Evolutionary conservation across 345 rosid genomes (phyloP).

Genomic region (Hibiscus mutabilis): DNA sequence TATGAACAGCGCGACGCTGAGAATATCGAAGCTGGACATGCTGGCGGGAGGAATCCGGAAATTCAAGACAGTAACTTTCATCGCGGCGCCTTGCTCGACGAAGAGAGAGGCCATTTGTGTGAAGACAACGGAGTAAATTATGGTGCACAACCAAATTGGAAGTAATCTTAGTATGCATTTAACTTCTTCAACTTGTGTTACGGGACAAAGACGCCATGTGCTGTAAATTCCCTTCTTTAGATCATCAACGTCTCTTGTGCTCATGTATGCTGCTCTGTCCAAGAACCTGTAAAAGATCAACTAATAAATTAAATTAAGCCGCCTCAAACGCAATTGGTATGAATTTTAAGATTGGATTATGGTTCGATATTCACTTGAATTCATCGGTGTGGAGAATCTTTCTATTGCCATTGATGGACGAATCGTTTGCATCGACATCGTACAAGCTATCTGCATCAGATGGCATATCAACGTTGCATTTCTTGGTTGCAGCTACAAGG

Average conservation of each 20-base stretch:
- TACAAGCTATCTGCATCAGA: constrained; percentile 38
- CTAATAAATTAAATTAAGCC: not conserved
- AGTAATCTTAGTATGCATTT: constrained; percentile 88
- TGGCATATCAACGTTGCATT: constrained; percentile 47
- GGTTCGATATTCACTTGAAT: constrained; percentile 52
- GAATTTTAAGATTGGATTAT: too few relatives aligned
- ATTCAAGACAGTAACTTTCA: constrained; percentile 63
- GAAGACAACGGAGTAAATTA: constrained; percentile 87
- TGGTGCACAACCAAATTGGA: constrained; percentile 98
- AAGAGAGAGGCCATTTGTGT: constrained; percentile 99
- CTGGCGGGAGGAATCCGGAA: constrained; percentile 92
- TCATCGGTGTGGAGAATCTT: constrained; percentile 78
- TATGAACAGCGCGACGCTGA: constrained; percentile 87
- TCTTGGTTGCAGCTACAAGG: constrained; percentile 66
- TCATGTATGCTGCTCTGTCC: constrained; percentile 83
- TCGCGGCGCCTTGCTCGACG: constrained; percentile 98
- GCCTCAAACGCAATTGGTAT: not conserved
- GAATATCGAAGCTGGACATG: constrained; percentile 98
- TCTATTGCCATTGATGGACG: constrained; percentile 40
- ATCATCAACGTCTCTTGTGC: constrained; percentile 56
- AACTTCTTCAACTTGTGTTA: constrained; percentile 97
- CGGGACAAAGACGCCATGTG: constrained; percentile 77
- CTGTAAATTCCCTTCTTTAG: constrained; percentile 44
- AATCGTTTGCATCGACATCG: constrained; percentile 34
- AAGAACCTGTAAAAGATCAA: constrained; percentile 52